Conservation (phyloP, 495 filamentous ascomycete species). For the Antarctomyces pellizariae region DNA sequence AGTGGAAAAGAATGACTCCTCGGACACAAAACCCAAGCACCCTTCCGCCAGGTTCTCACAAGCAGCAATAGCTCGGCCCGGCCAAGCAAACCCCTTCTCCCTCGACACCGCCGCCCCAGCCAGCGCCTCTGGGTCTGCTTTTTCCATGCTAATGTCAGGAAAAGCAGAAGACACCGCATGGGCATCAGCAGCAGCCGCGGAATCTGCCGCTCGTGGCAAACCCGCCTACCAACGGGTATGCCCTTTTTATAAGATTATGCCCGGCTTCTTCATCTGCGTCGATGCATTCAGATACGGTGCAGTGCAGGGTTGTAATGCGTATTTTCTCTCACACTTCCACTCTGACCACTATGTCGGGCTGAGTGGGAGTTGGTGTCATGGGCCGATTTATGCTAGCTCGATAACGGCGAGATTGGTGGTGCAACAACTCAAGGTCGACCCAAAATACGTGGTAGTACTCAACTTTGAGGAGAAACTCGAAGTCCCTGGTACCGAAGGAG, state of each 20-base stretch:
- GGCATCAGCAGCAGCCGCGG: conserved; percentile 62
- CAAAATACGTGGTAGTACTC: conserved; percentile 63
- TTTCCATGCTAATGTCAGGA: conserved; percentile 74
- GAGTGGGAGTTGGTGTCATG: conserved; percentile 70
- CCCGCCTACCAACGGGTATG: conserved; percentile 75
- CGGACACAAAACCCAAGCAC: conserved; percentile 14
- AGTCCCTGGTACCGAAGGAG: conserved; percentile 56
- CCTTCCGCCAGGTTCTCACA: conserved; percentile 27
- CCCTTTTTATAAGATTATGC: conserved; percentile 96
- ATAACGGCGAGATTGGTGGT: conserved; percentile 79
- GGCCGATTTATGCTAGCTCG: conserved; percentile 87
- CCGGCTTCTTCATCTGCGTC: conserved; percentile 74
- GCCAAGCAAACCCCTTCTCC: conserved; percentile 50
- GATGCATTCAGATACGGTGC: conserved; percentile 94
- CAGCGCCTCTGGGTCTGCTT: conserved; percentile 39
- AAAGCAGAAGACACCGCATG: conserved; percentile 82
- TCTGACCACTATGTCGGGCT: conserved; percentile 93
- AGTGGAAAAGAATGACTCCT: conserved; percentile 4
- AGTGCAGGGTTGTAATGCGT: conserved; percentile 76
- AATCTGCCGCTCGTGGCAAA: conserved; percentile 61
- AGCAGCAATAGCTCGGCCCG: conserved; percentile 47
- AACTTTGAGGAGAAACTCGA: conserved; percentile 68
- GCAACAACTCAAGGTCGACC: conserved; percentile 63
- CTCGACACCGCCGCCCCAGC: conserved; percentile 18
- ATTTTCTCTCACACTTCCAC: conserved; percentile 96